Percentiles rank a stretch among this genome's conserved stretches.
Evolutionary conservation across 2,329 filamentous ascomycete species (phyloP).

Genomic region (Fusarium transvaalense): DNA sequence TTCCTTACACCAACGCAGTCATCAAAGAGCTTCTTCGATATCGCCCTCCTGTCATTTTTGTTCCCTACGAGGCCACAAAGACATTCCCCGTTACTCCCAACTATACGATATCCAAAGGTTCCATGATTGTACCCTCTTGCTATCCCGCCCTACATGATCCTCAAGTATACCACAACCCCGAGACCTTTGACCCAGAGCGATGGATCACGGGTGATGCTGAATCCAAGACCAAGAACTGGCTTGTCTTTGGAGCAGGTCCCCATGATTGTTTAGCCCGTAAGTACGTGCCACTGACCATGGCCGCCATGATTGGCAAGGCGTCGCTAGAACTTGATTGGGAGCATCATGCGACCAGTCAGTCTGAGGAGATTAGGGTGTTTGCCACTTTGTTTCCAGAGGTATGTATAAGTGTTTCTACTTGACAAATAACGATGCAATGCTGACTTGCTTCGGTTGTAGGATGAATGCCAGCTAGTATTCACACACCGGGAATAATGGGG

Average conservation of each 20-base stretch:
- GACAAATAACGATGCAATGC: neutral
- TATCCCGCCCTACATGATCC: slow-evolving; percentile 65
- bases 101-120: slow-evolving; percentile 64
- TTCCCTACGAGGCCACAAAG: slow-evolving; percentile 64
- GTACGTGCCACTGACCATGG: slow-evolving; percentile 65
- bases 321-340: slow-evolving; percentile 63
- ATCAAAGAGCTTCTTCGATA: slow-evolving; percentile 66
- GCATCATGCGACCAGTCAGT: slow-evolving; percentile 61
- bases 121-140: slow-evolving; percentile 64
- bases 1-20: slow-evolving; percentile 65
- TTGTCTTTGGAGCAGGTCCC: slow-evolving; percentile 64
- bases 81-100: slow-evolving; percentile 60
- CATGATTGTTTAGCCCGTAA: slow-evolving; percentile 64
- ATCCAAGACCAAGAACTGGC: slow-evolving; percentile 65
- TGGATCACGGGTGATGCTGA: slow-evolving; percentile 66
- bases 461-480: slow-evolving; percentile 30
- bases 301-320: slow-evolving; percentile 66
- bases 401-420: slow-evolving; percentile 32
- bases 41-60: slow-evolving; percentile 66
- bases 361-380: slow-evolving; percentile 65
- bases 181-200: slow-evolving; percentile 63
- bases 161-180: slow-evolving; percentile 60
- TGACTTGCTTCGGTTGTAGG: neutral
- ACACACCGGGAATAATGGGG: neutral
- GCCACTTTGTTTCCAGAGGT: slow-evolving; percentile 64